Evolutionary conservation across 768 basidiomycete genomes (phyloP), one percentile per base, ranked within the genome.

Genomic region (Cystofilobasidium ferigula): DNA sequence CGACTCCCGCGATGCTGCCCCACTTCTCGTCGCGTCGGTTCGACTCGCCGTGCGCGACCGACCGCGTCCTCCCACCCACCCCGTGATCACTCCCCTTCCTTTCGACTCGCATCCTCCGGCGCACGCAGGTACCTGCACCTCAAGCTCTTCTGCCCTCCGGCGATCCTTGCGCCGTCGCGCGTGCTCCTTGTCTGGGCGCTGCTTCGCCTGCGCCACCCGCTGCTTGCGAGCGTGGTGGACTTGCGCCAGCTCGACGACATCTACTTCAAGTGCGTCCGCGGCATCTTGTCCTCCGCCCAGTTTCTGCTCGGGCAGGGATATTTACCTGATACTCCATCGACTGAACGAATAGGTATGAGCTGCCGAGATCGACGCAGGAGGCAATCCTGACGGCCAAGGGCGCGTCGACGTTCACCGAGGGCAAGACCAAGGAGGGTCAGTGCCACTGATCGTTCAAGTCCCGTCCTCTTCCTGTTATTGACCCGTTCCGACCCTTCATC

Each of bases 101-200:
- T 43, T 10, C 14, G 20, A 30, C 51, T 63, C 28, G 42, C 51
- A 42, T 47, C 42, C 7, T 10, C 3, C 22, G 7, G 5, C n/a
- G 6, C 7, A 14, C 47, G 3, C 64, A 91, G 88, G 88, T 89
- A 89, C 73, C 77, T 90, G 47, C 87, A 88, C 73, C 77, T 90
- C 42, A 85, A 84, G 1, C 84, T 88, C 74, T 74, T 71, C 40
- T 82, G 84, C 3, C 79, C 81, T 0, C 66, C 77, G 3, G 70
- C 70, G 13, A 70, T 82, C 48, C 71, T 86, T 28, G 72, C 72
- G 0, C 78, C 78, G 4, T 71, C 74, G 3, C 81, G 88, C 13
- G 78, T 89, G 10, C 67, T 74, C 20, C 66, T 72, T 24, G 82
- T 83, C 12, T 90, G 88, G 88, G 82, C 87, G 0, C 83, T 87